Conservation (phyloP, 108 stramenopile species). For the Nitzschia sp. region DNA sequence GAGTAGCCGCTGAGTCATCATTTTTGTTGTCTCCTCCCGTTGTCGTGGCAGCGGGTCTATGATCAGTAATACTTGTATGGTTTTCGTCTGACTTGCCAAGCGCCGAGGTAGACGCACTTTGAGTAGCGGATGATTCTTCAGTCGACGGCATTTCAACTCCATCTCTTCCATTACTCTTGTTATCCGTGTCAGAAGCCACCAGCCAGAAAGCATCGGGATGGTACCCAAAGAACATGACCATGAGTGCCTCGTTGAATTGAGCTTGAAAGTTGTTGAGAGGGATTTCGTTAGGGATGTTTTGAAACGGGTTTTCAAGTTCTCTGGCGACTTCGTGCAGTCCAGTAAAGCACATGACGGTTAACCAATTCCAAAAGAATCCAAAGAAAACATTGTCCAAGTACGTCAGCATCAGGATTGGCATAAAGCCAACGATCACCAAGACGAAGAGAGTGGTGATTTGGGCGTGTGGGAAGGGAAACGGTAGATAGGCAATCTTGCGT, state of each 20-base stretch:
- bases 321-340: constrained; percentile 64
- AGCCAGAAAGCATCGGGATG: constrained; percentile 76
- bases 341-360: constrained; percentile 57
- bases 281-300: constrained; percentile 78
- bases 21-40: too few relatives aligned
- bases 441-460: constrained; percentile 63
- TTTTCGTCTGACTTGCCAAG: too few relatives aligned
- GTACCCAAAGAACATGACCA: constrained; percentile 69
- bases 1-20: neutral
- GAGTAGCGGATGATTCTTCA: too few relatives aligned
- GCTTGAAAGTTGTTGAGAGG: constrained; percentile 83
- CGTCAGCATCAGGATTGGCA: constrained; percentile 67
- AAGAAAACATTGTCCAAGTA: constrained; percentile 37
- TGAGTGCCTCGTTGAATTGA: constrained; percentile 73
- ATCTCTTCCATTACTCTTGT: neutral
- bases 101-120: too few relatives aligned
- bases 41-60: too few relatives aligned
- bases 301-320: constrained; percentile 74
- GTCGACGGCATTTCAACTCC: too few relatives aligned
- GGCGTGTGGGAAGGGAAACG: constrained; percentile 79
- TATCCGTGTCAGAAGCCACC: neutral
- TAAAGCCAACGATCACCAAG: constrained; percentile 41
- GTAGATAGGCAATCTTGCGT: constrained; percentile 76
- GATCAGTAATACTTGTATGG: too few relatives aligned
- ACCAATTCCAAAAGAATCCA: constrained; percentile 59